Evolutionary conservation across 345 rosid genomes (phyloP).

Genomic region (Moricandia arvensis): DNA sequence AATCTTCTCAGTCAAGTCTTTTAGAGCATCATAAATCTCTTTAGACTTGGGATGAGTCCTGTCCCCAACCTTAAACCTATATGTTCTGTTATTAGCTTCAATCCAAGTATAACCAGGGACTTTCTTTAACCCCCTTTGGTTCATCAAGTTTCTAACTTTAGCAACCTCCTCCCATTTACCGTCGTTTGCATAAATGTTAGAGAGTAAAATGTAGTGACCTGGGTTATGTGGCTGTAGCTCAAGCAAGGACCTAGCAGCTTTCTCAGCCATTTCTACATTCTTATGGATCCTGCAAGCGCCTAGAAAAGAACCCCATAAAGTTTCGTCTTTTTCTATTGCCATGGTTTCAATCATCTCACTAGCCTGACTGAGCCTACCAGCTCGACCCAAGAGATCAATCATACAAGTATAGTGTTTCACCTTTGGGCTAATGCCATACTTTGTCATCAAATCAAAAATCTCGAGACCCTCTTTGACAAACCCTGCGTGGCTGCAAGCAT

Average conservation of each 20-base stretch:
- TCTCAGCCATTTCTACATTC: slow-evolving; percentile 58
- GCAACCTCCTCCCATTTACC: slow-evolving; percentile 63
- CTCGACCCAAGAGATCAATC: slow-evolving; percentile 69
- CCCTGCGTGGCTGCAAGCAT: slow-evolving; percentile 72
- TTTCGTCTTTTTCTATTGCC: slow-evolving; percentile 53
- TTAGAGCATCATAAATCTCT: slow-evolving; percentile 49
- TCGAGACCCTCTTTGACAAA: slow-evolving; percentile 59
- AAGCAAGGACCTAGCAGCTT: slow-evolving; percentile 51
- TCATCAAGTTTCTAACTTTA: slow-evolving; percentile 52
- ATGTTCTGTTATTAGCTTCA: slow-evolving; percentile 49
- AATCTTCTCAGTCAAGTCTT: slow-evolving; percentile 42
- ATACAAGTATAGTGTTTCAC: slow-evolving; percentile 66
- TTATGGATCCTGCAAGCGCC: slow-evolving; percentile 70
- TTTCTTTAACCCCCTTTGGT: slow-evolving; percentile 52
- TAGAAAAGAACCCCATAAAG: slow-evolving; percentile 60
- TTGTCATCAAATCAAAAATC: slow-evolving; percentile 49
- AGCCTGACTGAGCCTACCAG: slow-evolving; percentile 61
- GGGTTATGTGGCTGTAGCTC: slow-evolving; percentile 53
- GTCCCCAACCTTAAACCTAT: slow-evolving; percentile 56
- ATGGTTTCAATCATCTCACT: slow-evolving; percentile 52
- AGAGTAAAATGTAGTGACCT: slow-evolving; percentile 60
- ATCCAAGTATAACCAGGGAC: slow-evolving; percentile 63
- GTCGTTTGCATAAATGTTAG: slow-evolving; percentile 69
- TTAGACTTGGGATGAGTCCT: slow-evolving; percentile 44
- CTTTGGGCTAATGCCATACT: slow-evolving; percentile 48